These are phyloP conservation scores for Venturia pyrina DNA, from an alignment of 2,329 filamentous ascomycete genomes.

Conservation along the genomic window DNA sequence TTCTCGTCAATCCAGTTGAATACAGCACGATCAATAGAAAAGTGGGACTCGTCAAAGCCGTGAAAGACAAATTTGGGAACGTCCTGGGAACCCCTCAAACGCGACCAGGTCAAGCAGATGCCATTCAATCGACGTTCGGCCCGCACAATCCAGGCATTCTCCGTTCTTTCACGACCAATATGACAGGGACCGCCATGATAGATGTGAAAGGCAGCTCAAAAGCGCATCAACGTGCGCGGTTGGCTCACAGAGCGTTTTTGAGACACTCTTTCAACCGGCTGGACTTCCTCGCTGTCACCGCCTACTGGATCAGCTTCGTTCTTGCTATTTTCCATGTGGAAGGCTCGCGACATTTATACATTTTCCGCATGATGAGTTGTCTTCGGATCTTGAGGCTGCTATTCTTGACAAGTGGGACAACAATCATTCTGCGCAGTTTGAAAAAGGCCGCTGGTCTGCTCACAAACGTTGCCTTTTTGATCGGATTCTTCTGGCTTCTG, in stretches of 20 bases:
- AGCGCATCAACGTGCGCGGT: conserved; percentile 71
- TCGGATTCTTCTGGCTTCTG: conserved; percentile 94
- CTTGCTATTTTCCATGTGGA: conserved; percentile 64
- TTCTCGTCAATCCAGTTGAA: conserved; percentile 80
- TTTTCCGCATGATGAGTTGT: conserved; percentile 95
- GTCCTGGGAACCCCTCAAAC: conserved; percentile 30
- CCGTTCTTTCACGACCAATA: conserved; percentile 65
- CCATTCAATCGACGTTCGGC: conserved; percentile 22
- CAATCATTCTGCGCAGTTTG: conserved; percentile 82
- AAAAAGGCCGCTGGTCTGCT: conserved; percentile 91
- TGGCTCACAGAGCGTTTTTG: conserved; percentile 85
- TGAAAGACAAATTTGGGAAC: conserved; percentile 64
- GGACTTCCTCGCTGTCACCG: conserved; percentile 88
- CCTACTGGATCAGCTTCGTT: conserved; percentile 85
- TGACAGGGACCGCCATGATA: conserved; percentile 38
- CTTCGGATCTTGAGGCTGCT: conserved; percentile 86
- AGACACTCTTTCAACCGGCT: conserved; percentile 92
- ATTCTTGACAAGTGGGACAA: conserved; percentile 84
- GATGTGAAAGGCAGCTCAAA: conserved; percentile 44
- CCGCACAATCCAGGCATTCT: conserved; percentile 49
- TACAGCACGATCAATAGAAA: conserved; percentile 84
- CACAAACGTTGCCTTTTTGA: conserved; percentile 85
- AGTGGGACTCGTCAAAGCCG: conserved; percentile 60
- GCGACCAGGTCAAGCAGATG: conserved; percentile 29
- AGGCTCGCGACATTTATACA: conserved; percentile 60